Conservation (phyloP, 495 filamentous ascomycete species). For the Aspergillus indologenus region DNA sequence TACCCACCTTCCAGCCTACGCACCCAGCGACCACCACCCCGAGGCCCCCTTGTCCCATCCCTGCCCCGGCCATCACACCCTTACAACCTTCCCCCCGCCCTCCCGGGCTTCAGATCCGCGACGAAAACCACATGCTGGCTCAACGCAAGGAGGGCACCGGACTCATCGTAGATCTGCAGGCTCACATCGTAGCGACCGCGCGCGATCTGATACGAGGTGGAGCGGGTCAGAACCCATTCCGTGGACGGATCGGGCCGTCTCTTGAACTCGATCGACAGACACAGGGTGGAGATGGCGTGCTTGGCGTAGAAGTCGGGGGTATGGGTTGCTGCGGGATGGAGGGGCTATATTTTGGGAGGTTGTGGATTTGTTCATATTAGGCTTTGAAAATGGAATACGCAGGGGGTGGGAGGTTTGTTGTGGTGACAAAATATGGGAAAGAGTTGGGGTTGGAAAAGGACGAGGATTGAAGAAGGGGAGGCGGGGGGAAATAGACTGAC, state of each 20-base stretch:
- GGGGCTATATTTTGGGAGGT: too few species aligned
- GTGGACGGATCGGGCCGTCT: slow-evolving; percentile 21
- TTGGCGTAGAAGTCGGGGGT: slow-evolving; percentile 17
- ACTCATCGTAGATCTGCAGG: slow-evolving; percentile 19
- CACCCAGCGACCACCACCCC: too few species aligned
- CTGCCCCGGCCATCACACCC: not conserved
- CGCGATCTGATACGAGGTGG: slow-evolving; percentile 19
- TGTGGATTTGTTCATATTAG: too few species aligned
- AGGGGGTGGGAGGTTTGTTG: too few species aligned
- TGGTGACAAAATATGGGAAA: too few species aligned
- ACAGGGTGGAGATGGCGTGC: slow-evolving; percentile 24
- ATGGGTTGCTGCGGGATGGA: slow-evolving; percentile 27
- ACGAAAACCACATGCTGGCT: slow-evolving; percentile 24
- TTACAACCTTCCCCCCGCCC: slow-evolving; percentile 9
- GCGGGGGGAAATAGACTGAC: slow-evolving; percentile 3
- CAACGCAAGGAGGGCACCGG: slow-evolving; percentile 16
- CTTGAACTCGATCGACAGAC: slow-evolving; percentile 27
- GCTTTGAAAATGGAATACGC: too few species aligned
- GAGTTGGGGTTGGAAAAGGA: not conserved
- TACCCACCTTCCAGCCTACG: too few species aligned
- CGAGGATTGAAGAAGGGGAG: too few species aligned
- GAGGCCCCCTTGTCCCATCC: too few species aligned
- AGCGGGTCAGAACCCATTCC: slow-evolving; percentile 22
- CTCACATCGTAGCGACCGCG: slow-evolving; percentile 23
- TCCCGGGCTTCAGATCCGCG: slow-evolving; percentile 4